A percentile compares a stretch with the other conserved stretches of the same genome.
Evolutionary conservation across 2,329 filamentous ascomycete species (phyloP).

Genomic region (Chaetomiaceae sp.): DNA sequence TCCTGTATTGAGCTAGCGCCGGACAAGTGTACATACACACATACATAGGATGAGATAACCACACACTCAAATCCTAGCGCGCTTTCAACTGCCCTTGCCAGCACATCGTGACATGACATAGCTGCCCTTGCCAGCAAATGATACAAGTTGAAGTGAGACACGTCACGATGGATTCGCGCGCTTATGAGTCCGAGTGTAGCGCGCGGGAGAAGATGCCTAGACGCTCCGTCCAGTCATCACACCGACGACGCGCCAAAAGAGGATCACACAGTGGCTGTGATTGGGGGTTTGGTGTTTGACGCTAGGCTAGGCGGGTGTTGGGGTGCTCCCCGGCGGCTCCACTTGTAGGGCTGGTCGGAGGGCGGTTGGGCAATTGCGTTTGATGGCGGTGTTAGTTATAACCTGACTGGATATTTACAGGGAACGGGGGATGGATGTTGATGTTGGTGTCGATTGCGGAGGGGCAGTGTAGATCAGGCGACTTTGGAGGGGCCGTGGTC

Average conservation of each 20-base stretch:
- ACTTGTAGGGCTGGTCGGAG: constrained; percentile 14
- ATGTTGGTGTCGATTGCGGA: neutral
- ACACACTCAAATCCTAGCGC: too few relatives aligned
- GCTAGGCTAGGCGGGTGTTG: neutral
- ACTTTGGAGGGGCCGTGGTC: too few relatives aligned
- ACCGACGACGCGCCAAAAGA: neutral
- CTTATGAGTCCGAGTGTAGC: neutral
- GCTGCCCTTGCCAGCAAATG: too few relatives aligned
- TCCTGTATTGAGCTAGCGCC: too few relatives aligned
- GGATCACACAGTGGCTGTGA: constrained; percentile 3
- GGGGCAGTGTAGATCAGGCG: too few relatives aligned
- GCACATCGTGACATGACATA: too few relatives aligned
- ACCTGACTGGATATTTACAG: too few relatives aligned
- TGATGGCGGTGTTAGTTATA: too few relatives aligned
- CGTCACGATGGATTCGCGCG: neutral
- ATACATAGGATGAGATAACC: too few relatives aligned
- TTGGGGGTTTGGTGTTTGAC: neutral
- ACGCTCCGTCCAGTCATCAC: neutral
- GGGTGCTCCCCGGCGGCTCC: neutral
- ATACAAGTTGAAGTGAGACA: too few relatives aligned
- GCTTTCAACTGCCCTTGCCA: too few relatives aligned
- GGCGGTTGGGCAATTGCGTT: neutral
- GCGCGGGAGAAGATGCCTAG: neutral
- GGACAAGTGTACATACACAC: too few relatives aligned
- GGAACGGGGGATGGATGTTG: neutral